Percentiles rank a stretch among this genome's conserved stretches.
phyloP scores from a whole-genome alignment of 2,329 filamentous ascomycete genomes.

The Xylariaceae sp. region DNA sequence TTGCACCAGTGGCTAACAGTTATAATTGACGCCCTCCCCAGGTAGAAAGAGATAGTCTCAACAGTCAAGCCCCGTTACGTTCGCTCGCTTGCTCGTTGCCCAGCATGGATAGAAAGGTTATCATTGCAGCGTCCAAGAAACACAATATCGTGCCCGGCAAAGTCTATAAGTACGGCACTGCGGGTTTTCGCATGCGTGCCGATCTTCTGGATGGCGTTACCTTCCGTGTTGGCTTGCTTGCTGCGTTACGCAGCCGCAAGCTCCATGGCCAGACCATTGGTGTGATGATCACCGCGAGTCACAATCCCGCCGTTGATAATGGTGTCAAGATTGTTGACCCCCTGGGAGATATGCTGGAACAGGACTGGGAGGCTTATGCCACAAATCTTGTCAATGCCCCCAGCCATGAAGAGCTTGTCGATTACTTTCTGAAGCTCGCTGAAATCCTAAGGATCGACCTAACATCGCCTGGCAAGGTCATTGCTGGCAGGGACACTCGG shows the following conservation, averaged over 20 bases:
- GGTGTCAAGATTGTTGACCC: slow-evolving; percentile 96
- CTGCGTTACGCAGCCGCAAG: slow-evolving; percentile 83
- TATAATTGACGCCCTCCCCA: neutral
- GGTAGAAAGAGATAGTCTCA: slow-evolving; percentile 2
- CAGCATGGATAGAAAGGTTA: slow-evolving; percentile 49
- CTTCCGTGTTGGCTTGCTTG: slow-evolving; percentile 86
- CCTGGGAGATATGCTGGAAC: slow-evolving; percentile 95
- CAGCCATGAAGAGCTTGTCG: slow-evolving; percentile 67
- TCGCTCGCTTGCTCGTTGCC: neutral
- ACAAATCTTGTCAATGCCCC: slow-evolving; percentile 84
- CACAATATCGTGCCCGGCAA: slow-evolving; percentile 56
- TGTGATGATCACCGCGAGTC: slow-evolving; percentile 92
- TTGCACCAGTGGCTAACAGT: neutral
- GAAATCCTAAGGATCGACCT: slow-evolving; percentile 72
- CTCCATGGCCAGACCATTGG: slow-evolving; percentile 87
- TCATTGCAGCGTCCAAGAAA: slow-evolving; percentile 58
- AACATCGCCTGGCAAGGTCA: slow-evolving; percentile 67
- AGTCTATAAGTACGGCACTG: slow-evolving; percentile 62
- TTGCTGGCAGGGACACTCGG: slow-evolving; percentile 89
- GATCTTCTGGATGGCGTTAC: slow-evolving; percentile 87
- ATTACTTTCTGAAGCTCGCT: slow-evolving; percentile 72
- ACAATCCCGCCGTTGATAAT: slow-evolving; percentile 87
- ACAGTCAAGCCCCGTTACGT: neutral
- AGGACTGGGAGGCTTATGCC: slow-evolving; percentile 87
- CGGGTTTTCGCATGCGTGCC: slow-evolving; percentile 65